Base-by-base conservation (phyloP, 148 eudicot genomes). In the Dysphania ambrosioides region DNA sequence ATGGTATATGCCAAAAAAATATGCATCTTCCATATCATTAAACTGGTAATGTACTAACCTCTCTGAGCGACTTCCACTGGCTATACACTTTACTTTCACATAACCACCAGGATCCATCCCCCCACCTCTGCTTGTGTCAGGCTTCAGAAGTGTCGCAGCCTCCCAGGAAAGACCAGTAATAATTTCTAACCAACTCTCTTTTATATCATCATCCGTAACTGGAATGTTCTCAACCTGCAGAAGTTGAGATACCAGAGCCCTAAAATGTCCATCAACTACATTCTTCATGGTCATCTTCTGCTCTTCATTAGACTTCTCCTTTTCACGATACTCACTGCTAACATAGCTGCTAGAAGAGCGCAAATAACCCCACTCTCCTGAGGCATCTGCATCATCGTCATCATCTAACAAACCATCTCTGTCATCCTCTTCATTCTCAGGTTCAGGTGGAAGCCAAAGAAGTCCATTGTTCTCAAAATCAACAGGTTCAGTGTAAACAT, bases 41-140 rank as follows among this genome's bases (percentile, higher is more conserved):
- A 19, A 21, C 16, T 40, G 44, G 70, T 23, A 65, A 57, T n/a
- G 40, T 5, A 57, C 55, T 75, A 84, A 95, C 99, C 99, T 95
- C 76, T 95, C 90, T 72, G 86, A 89, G 42, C 87, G 97, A 70
- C 78, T 78, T 51, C 97, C 99, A 69, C 90, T 86, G 76, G 97
- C 94, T 68, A 92, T 30, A 81, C 99, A 95, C 83, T 95, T 95
- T 69, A 95, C 91, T 84, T 95, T 95, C 71, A 95, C 99, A 82
- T 95, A 95, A 30, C 97, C 96, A 74, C 91, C 97, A 59, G 97
- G 99, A 84, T 95, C 99, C 99, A 95, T 95, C 78, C 97, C 97
- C 68, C 94, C 98, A 74, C 97, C 86, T 84, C 82, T 85, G 87
- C 99, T 95, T 44, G 81, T 92, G 74, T 95, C 99, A 40, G 97